These are phyloP conservation scores for Plasmopara viticola DNA, from an alignment of 352 stramenopile genomes.

Conservation along the genomic window DNA sequence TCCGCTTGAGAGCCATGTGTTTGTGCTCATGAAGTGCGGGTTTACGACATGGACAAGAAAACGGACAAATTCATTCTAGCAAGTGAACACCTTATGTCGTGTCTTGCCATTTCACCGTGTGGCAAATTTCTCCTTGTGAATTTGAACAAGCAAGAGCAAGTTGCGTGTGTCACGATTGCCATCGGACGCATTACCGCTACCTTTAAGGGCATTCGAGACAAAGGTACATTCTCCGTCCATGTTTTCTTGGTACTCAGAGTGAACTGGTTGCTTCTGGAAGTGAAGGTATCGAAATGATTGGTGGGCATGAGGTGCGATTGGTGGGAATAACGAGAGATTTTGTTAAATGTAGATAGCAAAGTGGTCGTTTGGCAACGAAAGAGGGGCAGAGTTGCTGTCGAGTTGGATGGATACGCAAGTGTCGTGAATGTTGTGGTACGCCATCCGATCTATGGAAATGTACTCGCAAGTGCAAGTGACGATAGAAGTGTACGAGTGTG, in stretches of 20 bases:
- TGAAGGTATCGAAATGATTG: no score
- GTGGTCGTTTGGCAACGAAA: no score
- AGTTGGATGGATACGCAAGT: constrained; percentile 54
- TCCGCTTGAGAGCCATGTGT: constrained; percentile 42
- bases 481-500: constrained; percentile 63
- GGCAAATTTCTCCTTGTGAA: constrained; percentile 55
- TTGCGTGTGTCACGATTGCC: no score
- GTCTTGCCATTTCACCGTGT: constrained; percentile 37
- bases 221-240: no score
- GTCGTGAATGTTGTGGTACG: constrained; percentile 62
- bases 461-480: constrained; percentile 67
- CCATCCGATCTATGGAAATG: constrained; percentile 40
- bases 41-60: constrained; percentile 54
- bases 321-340: no score
- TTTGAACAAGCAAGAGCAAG: constrained; percentile 52
- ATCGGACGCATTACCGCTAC: no score
- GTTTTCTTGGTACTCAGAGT: no score
- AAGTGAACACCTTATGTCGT: constrained; percentile 47
- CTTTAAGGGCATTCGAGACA: no score
- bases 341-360: no score
- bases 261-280: no score
- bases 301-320: no score
- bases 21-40: constrained; percentile 57
- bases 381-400: no score
- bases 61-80: constrained; percentile 54